phyloP scores from a whole-genome alignment of 176 grass and related monocot genomes.

The Cocos nucifera region DNA sequence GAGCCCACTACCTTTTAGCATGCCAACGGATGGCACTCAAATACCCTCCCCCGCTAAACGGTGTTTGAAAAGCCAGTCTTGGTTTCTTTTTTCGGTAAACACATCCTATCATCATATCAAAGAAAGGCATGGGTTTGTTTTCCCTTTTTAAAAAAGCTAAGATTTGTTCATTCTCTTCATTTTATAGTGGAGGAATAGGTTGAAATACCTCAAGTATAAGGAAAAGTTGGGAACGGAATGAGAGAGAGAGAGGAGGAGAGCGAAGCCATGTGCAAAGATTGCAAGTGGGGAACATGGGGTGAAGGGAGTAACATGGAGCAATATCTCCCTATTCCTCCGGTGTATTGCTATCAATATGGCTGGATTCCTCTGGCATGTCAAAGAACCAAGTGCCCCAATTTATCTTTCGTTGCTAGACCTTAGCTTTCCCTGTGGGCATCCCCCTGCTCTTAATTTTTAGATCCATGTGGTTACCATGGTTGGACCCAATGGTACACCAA shows the following conservation, averaged over 20 bases:
- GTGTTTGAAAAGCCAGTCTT: neutral
- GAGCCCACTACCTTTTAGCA: neutral
- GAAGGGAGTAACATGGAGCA: conserved; percentile 16
- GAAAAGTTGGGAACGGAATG: neutral
- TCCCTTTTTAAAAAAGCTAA: neutral
- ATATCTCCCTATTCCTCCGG: neutral
- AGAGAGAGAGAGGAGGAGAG: neutral
- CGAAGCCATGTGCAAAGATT: conserved; percentile 2
- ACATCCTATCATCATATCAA: conserved; percentile 5
- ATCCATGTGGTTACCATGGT: too few relatives aligned
- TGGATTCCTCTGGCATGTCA: too few relatives aligned
- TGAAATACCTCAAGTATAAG: neutral
- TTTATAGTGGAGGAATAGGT: neutral
- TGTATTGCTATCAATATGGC: conserved; percentile 4
- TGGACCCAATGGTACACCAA: too few relatives aligned
- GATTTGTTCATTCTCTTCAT: conserved; percentile 13
- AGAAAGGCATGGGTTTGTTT: conserved; percentile 5
- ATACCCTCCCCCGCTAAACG: neutral
- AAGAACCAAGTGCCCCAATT: too few relatives aligned
- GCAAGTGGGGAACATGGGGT: conserved; percentile 16
- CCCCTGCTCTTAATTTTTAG: too few relatives aligned
- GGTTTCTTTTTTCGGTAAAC: neutral
- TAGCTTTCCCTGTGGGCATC: too few relatives aligned
- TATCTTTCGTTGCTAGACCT: too few relatives aligned
- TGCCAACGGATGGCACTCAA: neutral